Base-by-base conservation (phyloP, 108 stramenopile species). In the Cyclotella cryptica region DNA sequence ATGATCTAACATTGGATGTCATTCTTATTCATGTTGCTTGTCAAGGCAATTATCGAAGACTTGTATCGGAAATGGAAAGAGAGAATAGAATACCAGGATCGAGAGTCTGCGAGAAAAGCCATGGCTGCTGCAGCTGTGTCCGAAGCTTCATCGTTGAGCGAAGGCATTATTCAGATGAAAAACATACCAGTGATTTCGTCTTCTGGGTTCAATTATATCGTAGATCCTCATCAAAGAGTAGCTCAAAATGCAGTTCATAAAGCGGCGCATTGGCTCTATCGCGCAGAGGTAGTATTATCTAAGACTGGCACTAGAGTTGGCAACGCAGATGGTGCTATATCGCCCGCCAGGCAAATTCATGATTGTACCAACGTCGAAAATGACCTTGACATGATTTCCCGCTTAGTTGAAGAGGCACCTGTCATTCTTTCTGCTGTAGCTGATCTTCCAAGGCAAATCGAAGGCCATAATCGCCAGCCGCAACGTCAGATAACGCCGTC, bases 1-100 rank as follows among this genome's bases (percentile, higher is more conserved):
- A 6, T 35, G 35, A 35, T 35, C 35, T 35, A 2, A 35, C 4
- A 35, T 35, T 35, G 35, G 35, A 35, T 35, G 6, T 6, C 35
- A 6, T 35, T 35, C 35, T 35, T 35, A 35, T 35, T 35, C 41
- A 59, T 71, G 26, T 65, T 44, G 63, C 18, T 21, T 55, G 54
- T 53, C 29, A 40, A 95, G 95, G 75, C 86, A 57, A 92, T 89
- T 54, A 83, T 96, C 41, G 85, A 86, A 35, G 71, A 63, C 14
- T 73, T 96, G 54, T 89, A 93, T 71, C 67, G 75, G 63, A 69
- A 88, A 45, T 96, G 95, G 95, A 81, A 87, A 49, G 43, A 81
- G 18, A 84, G 90, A 29, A 72, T 96, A 28, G 90, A 91, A 67
- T 75, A 90, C 62, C 94, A 95, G 66, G 87, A 92, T 69, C 79